These are phyloP conservation scores for Cystobasidium pallidum DNA, from an alignment of 1,284 basidiomycete genomes.

Conservation along the genomic window DNA sequence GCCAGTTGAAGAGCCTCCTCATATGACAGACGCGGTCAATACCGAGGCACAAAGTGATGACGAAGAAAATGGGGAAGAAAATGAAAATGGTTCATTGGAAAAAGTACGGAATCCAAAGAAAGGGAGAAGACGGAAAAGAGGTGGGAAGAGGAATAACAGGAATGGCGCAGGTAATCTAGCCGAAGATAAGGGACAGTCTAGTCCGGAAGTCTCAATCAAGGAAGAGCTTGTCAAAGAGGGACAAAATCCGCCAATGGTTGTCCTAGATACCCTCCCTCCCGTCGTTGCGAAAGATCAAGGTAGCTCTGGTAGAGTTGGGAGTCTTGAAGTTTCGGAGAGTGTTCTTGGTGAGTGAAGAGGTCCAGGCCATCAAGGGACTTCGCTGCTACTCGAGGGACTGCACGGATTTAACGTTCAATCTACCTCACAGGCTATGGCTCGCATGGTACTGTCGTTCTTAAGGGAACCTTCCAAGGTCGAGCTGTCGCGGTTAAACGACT, in stretches of 20 bases:
- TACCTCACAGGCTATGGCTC: conserved; percentile 76
- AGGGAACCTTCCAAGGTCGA: conserved; percentile 90
- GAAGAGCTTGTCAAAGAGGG: not conserved
- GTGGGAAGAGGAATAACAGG: conserved; percentile 11
- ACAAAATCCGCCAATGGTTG: not conserved
- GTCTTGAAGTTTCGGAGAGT: conserved; percentile 50
- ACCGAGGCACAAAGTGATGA: conserved; percentile 17
- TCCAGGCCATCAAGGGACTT: too few relatives aligned
- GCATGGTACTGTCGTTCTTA: conserved; percentile 92
- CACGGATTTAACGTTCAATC: too few relatives aligned
- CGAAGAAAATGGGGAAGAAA: conserved; percentile 62
- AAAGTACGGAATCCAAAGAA: conserved; percentile 59
- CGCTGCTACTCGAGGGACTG: too few relatives aligned
- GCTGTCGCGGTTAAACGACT: conserved; percentile 96
- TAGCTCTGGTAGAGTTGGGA: conserved; percentile 46
- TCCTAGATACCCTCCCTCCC: not conserved
- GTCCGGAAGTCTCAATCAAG: not conserved
- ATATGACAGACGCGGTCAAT: not conserved
- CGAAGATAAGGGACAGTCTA: conserved; percentile 16
- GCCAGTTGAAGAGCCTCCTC: conserved; percentile 18
- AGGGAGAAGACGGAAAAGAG: conserved; percentile 60
- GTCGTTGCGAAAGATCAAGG: conserved; percentile 15
- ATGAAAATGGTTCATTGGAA: conserved; percentile 63
- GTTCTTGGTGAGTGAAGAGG: conserved; percentile 50
- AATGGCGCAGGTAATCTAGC: not conserved